Conservation (phyloP, 2,329 filamentous ascomycete genomes). For the Aspergillus jensenii region DNA sequence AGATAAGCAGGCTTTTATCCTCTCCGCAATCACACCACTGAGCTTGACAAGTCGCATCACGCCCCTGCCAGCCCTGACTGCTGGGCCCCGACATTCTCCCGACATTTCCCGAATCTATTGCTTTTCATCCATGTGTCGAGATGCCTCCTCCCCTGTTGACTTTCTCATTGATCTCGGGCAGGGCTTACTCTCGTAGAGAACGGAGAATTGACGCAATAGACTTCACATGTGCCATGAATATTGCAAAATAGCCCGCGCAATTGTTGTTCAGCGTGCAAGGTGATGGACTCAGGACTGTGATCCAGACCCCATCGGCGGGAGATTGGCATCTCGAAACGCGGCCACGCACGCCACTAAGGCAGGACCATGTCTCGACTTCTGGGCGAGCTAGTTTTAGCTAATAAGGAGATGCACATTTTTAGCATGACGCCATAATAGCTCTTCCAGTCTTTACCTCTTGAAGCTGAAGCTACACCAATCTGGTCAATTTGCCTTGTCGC, state of each 20-base stretch:
- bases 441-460: background rate
- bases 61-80: constrained; percentile 5
- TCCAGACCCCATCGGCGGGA: constrained; percentile 16
- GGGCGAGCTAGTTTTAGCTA: constrained; percentile 5
- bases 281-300: background rate
- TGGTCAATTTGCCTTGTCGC: background rate
- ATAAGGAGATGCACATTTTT: constrained; percentile 23
- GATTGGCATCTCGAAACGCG: constrained; percentile 25
- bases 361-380: constrained; percentile 22
- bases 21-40: constrained; percentile 19
- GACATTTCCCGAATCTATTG: constrained; percentile 21
- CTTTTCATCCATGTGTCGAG: constrained; percentile 2
- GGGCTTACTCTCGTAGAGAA: background rate
- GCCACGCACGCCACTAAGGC: constrained; percentile 25
- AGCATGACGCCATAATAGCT: constrained; percentile 20
- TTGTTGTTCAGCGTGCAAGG: background rate
- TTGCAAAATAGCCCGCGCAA: background rate
- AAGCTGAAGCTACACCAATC: background rate
- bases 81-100: constrained; percentile 16
- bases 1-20: constrained; percentile 16
- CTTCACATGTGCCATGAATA: background rate
- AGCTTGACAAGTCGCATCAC: constrained; percentile 10
- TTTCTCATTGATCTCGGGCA: background rate
- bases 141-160: background rate
- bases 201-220: background rate